Evolutionary conservation across 2,329 filamentous ascomycete genomes (phyloP), one percentile per base, ranked within the genome.

Genomic region (Neopestalotiopsis sp.): DNA sequence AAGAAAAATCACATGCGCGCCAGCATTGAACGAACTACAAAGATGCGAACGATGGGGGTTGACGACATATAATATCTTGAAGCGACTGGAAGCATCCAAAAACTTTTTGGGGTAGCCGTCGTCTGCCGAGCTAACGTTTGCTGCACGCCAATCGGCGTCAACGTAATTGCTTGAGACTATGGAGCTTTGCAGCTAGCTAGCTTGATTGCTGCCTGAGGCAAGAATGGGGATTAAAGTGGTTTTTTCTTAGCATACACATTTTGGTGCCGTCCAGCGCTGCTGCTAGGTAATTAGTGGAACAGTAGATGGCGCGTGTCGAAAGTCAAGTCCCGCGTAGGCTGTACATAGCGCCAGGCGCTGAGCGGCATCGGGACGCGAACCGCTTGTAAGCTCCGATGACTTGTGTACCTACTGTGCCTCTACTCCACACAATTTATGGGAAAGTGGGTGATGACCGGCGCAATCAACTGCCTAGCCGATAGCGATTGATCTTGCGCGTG

Each of bases 21-120:
- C 40, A 52, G 64, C 34, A 38, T 45, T 40, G 62, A 60, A 56
- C 20, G 62, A 60, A 56, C 20, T 62, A 62, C 59, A 62, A 24
- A 34, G 34, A 38, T 20, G 30, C 57, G 57, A 59, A 40, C 14
- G 49, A 38, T 42, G 56, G 42, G 14, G 28, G 30, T n/a, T 20
- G 20, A 60, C 32, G n/a, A 30, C 34, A 17, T n/a, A 28, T 24
- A 52, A 58, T 28, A 28, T 63, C 49, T 32, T 70, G 69, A 70
- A 70, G 56, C 57, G 30, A 66, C 69, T 70, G 63, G 69, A 70
- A 70, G 40, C 66, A 70, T 70, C 69, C 60, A 70, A 67, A 60
- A 67, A 67, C 30, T 67, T 67, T 67, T 67, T 67, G 65, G 56
- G 17, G 5, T 17, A 66, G 56, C 65, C 63, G 45, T 24, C 38